Conservation (phyloP, 805 yeast genomes). For the Blastobotrys chiropterorum region DNA sequence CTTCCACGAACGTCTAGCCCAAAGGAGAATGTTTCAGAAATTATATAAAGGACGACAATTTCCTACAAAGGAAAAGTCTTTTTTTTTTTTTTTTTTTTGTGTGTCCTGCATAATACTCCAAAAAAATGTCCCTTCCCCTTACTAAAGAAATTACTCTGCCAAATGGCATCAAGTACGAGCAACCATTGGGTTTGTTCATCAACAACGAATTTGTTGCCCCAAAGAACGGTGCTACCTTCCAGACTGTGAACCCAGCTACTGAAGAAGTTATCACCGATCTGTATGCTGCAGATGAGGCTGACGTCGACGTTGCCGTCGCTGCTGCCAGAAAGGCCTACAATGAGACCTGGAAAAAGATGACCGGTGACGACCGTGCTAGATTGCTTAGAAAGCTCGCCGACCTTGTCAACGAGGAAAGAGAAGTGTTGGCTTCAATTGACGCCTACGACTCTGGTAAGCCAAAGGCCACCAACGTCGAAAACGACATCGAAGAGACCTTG, state of each 20-base stretch:
- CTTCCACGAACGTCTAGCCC: not conserved
- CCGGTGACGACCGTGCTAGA: constrained; percentile 62
- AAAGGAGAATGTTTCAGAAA: not conserved
- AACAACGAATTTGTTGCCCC: constrained; percentile 69
- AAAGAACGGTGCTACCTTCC: constrained; percentile 53
- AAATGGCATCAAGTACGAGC: constrained; percentile 65
- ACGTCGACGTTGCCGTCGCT: constrained; percentile 76
- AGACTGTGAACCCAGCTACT: constrained; percentile 62
- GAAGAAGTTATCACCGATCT: constrained; percentile 64
- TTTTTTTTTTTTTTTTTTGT: no score
- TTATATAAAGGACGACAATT: not conserved
- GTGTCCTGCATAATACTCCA: not conserved
- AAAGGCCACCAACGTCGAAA: constrained; percentile 47
- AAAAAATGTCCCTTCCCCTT: constrained; percentile 17
- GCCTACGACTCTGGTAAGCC: constrained; percentile 89
- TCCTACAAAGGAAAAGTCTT: not conserved
- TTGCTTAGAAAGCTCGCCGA: constrained; percentile 70
- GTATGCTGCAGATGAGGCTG: constrained; percentile 71
- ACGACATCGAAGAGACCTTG: constrained; percentile 67
- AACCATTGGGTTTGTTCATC: constrained; percentile 79
- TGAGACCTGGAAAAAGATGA: constrained; percentile 58
- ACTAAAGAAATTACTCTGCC: constrained; percentile 38
- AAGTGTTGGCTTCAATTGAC: constrained; percentile 72
- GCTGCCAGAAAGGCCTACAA: constrained; percentile 80
- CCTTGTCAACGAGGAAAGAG: constrained; percentile 63